A percentile compares a stretch with the other conserved stretches of the same genome.
phyloP scores from a whole-genome alignment of 768 basidiomycete genomes.

The Sarcodon aspratus region DNA sequence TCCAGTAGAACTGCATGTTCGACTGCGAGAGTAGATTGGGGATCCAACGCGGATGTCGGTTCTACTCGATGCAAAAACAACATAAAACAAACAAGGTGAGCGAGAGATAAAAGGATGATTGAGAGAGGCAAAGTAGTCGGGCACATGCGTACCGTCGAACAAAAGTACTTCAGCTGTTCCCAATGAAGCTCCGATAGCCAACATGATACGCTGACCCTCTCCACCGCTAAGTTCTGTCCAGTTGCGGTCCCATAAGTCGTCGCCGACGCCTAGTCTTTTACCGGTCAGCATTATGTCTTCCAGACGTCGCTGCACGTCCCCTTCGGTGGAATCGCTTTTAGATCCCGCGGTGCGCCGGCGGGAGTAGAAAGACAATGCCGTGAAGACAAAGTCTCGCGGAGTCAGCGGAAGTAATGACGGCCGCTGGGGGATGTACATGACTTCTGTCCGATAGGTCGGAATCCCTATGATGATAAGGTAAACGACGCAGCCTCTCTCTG shows the following conservation, averaged over 20 bases:
- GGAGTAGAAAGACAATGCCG: conserved; percentile 40
- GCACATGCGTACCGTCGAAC: conserved; percentile 50
- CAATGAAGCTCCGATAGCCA: conserved; percentile 66
- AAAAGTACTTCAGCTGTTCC: conserved; percentile 70
- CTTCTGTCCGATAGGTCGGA: conserved; percentile 64
- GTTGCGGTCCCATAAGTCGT: conserved; percentile 62
- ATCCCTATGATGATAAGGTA: conserved; percentile 35
- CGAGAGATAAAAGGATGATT: background rate
- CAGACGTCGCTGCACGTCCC: conserved; percentile 9
- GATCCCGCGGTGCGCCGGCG: conserved; percentile 18
- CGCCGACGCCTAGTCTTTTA: conserved; percentile 53
- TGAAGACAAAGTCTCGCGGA: conserved; percentile 58
- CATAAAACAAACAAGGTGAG: background rate
- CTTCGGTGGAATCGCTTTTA: background rate
- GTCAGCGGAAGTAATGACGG: conserved; percentile 79
- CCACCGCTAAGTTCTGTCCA: conserved; percentile 83
- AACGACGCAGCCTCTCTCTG: background rate
- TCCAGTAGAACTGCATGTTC: conserved; percentile 49
- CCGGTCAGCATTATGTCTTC: conserved; percentile 23
- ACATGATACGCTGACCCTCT: conserved; percentile 73
- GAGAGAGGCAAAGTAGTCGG: background rate
- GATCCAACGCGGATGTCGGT: conserved; percentile 83
- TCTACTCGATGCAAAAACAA: conserved; percentile 32
- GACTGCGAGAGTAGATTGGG: conserved; percentile 49
- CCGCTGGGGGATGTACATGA: conserved; percentile 83